These are phyloP conservation scores for Hymenoscyphus fraxineus DNA, from an alignment of 2,329 filamentous ascomycete species.

Conservation along the genomic window DNA sequence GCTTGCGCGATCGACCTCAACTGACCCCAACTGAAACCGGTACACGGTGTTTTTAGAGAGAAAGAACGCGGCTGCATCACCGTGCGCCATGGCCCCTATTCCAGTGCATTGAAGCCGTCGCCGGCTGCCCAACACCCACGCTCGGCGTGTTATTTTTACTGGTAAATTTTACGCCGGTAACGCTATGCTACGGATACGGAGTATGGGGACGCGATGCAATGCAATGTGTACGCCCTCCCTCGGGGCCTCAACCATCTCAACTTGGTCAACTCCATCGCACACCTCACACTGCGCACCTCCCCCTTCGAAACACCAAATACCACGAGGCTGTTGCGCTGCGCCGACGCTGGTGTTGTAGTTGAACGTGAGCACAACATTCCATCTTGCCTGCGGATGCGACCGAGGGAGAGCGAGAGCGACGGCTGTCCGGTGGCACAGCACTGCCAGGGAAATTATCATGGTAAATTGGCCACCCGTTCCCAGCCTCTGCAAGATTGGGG, in stretches of 20 bases:
- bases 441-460: neutral
- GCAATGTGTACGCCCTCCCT: too few species aligned
- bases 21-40: conserved; percentile 4
- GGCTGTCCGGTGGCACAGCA: conserved; percentile 1
- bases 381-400: neutral
- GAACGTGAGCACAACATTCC: neutral
- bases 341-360: neutral
- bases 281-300: neutral
- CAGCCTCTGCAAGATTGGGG: neutral
- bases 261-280: neutral
- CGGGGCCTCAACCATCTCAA: too few species aligned
- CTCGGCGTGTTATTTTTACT: neutral
- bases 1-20: neutral
- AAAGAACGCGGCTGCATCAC: neutral
- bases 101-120: neutral
- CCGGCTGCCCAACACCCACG: too few species aligned
- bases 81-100: neutral
- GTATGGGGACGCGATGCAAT: too few species aligned
- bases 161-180: too few species aligned
- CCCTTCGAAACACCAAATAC: neutral
- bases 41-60: neutral
- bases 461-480: neutral
- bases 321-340: neutral
- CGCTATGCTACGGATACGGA: too few species aligned
- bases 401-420: neutral